Evolutionary conservation across 2,329 filamentous ascomycete species (phyloP), one percentile per base, ranked within the genome.

Genomic region (Fusarium sp.): DNA sequence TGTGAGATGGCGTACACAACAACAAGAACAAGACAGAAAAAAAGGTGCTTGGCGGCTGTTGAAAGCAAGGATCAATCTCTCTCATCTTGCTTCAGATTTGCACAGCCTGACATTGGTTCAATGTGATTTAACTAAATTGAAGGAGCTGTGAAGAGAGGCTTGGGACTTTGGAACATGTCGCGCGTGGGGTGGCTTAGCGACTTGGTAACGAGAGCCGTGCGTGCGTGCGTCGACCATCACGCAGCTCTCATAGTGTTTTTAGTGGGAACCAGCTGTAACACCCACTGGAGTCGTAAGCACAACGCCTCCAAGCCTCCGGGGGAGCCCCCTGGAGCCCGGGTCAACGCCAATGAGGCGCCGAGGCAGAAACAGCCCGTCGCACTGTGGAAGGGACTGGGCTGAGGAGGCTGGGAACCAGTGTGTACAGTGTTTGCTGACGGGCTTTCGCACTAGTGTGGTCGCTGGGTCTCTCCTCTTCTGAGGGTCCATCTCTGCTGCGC

Each of bases 221-320:
- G 48, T 52, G 43, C 43, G 58, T 41, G 50, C 43, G 43, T 48
- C 13, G 43, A 13, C 20, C 41, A 45, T 45, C 41, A 22, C 41
- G 41, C 20, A 48, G 18, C 37, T 48, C 41, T 20, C 39, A 22
- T 14, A 24, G 43, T 48, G 43, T 48, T 60, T 64, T 74, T 72
- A 72, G 68, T 65, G 72, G 72, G 71, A 68, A 72, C 71, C 58
- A 73, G 71, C 68, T 72, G 72, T 74, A 74, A 73, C 72, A 59
- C 43, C 62, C 58, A 37, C 50, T 64, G 61, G 59, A 73, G 69
- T 73, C 73, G 72, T 75, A 75, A 73, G 72, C 72, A 65, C 72
- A 50, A 73, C 72, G 69, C 72, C 72, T 56, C 69, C 60, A 73
- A 71, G 58, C 56, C 59, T 33, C 48, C 48, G 48, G 48, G 48